Evolutionary conservation across 1,284 basidiomycete genomes (phyloP), one percentile per base, ranked within the genome.

Genomic region (Polyporus tsugae): DNA sequence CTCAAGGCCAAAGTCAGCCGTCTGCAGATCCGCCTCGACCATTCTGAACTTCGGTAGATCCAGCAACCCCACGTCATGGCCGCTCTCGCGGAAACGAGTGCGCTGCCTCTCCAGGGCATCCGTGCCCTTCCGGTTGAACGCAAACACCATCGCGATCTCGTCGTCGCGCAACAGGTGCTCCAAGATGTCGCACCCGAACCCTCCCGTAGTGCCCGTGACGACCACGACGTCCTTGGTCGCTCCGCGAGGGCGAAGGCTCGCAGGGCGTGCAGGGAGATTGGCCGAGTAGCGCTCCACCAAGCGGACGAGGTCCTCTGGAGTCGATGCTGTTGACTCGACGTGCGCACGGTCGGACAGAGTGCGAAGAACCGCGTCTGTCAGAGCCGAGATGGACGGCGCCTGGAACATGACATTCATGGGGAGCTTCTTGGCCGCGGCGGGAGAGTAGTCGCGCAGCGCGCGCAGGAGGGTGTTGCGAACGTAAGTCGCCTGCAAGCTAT

Each of bases 401-500:
- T 78, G 70, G 69, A 82, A 84, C 25, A 84, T 79, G 64, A 83
- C 74, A 66, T 78, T 78, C 6, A 74, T 61, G 0, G 78, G 71
- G 1, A 81, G 63, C 1, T 67, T 65, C 62, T 63, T 55, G 4
- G 68, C 71, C 17, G 68, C 65, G 9, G 52, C 42, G 0, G 53
- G 44, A 1, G 67, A 61, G 4, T 72, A 52, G 19, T 66, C 60
- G 36, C 74, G 72, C 22, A 81, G 35, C 1, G 75, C 77, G 19
- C 71, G 73, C 5, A 76, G 35, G 36, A 81, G 46, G 0, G 77
- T 73, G 71, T 81, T 81, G 35, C 81, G 75, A 46, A 82, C 79
- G 72, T 73, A 80, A 0, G 78, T 79, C 1, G 80, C 78, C 63
- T 79, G 77, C 25, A 82, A 67, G 65, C 79, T 83, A 67, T 84